These are phyloP conservation scores for Trichoderma afroharzianum DNA, from an alignment of 2,329 filamentous ascomycete species.

Conservation along the genomic window DNA sequence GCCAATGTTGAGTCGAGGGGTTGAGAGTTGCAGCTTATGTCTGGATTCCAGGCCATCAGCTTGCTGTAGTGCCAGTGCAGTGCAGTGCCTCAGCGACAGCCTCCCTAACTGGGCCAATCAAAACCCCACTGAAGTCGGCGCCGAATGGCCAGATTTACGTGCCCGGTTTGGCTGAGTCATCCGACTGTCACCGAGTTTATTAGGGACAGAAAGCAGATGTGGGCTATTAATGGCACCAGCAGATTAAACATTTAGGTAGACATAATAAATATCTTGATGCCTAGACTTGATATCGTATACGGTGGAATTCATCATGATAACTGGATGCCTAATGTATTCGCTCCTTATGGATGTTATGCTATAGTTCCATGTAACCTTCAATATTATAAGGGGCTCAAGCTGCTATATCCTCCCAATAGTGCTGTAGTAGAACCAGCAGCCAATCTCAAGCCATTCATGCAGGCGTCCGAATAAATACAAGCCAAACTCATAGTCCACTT, in stretches of 20 bases:
- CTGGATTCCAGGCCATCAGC: background rate
- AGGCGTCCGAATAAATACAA: background rate
- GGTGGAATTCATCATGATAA: background rate
- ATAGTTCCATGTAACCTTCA: too few relatives aligned
- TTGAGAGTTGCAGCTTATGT: constrained; percentile 16
- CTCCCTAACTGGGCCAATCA: background rate
- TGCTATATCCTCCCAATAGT: too few relatives aligned
- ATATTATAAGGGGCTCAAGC: too few relatives aligned
- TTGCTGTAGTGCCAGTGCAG: background rate
- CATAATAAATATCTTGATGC: background rate
- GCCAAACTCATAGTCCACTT: background rate
- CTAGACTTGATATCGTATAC: background rate
- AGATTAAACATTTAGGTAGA: background rate
- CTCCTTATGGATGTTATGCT: background rate
- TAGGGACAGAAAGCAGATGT: background rate
- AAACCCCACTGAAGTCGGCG: constrained; percentile 1
- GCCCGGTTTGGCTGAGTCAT: background rate
- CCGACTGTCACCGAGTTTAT: background rate
- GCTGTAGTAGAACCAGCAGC: background rate
- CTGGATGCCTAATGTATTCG: background rate
- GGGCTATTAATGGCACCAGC: background rate
- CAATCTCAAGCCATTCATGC: background rate
- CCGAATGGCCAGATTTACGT: constrained; percentile 6
- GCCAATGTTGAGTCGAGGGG: background rate
- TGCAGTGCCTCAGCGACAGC: background rate